These are phyloP conservation scores for Insectozyma bohioensis DNA, from an alignment of 1,139 yeast genomes.

Conservation along the genomic window DNA sequence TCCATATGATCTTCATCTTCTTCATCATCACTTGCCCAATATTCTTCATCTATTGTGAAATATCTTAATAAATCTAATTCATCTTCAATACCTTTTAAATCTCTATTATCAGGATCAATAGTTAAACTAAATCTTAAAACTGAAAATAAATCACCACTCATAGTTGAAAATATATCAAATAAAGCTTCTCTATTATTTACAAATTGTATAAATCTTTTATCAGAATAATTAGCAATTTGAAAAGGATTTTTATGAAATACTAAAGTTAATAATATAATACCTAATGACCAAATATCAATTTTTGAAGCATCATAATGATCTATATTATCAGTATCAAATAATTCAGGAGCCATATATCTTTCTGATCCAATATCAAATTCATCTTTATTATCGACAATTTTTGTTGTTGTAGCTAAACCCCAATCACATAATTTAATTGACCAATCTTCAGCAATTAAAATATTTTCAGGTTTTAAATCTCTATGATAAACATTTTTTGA, in stretches of 20 bases:
- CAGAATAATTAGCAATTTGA: constrained; percentile 77
- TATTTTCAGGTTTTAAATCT: constrained; percentile 89
- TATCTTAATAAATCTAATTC: constrained; percentile 62
- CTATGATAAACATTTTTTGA: constrained; percentile 73
- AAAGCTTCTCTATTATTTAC: constrained; percentile 85
- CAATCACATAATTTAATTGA: constrained; percentile 84
- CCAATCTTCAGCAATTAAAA: constrained; percentile 77
- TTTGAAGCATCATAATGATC: constrained; percentile 78
- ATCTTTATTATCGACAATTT: constrained; percentile 45
- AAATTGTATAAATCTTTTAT: constrained; percentile 83
- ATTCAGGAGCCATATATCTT: constrained; percentile 96
- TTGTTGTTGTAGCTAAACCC: constrained; percentile 81
- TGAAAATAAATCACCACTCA: constrained; percentile 84
- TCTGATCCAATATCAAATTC: constrained; percentile 95
- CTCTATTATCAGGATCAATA: constrained; percentile 85
- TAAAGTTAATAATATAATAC: constrained; percentile 79
- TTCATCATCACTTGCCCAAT: constrained; percentile 47
- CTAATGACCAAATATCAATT: constrained; percentile 92
- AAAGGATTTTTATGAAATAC: constrained; percentile 93
- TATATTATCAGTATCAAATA: constrained; percentile 60
- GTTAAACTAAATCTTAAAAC: constrained; percentile 78
- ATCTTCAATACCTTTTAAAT: constrained; percentile 54
- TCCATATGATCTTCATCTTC: constrained; percentile 40
- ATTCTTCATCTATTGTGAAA: constrained; percentile 85
- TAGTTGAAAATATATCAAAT: constrained; percentile 87